Evolutionary conservation across 495 filamentous ascomycete species (phyloP), one percentile per base, ranked within the genome.

Genomic region (Pseudotulostoma volvatum): DNA sequence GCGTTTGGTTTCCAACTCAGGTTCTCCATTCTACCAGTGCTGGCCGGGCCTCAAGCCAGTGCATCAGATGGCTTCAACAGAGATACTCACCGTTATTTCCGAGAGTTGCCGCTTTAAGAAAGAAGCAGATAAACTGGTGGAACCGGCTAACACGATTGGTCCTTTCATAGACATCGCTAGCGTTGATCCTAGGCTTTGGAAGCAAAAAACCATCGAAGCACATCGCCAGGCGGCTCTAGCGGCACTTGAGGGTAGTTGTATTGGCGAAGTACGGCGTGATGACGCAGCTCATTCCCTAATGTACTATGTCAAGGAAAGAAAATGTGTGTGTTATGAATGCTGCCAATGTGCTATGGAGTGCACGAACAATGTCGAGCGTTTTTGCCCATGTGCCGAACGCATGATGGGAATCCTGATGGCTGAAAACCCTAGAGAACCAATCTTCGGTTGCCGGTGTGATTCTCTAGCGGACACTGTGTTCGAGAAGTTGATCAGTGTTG

Each of bases 361-460:
- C 33, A 61, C 57, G 2, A 5, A 33, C 7, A 31, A 53, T 13
- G 49, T 49, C 3, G 49, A 56, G 35, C 46, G 44, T 7, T 25
- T 11, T 5, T 66, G 62, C 23, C 57, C 55, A 18, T 66, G 62
- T 36, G 47, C 59, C 1, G 53, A 53, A 30, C 50, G 62, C 23
- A 46, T 53, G 41, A 21, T 66, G 31, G 5, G 5, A 5, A 28
- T 28, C 23, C 11, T 28, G 5, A 5, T 28, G 23, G 5, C 23
- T 28, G 5, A 5, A 5, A 11, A 28, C 11, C 23, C 23, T 28
- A 11, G 11, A 28, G 23, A 28, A 28, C 11, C 11, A 11, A 5
- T 11, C 5, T 53, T 61, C 19, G 31, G 38, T 0, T 42, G 38
- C 13, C 54, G 59, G 20, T 54, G 47, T 21, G 43, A 36, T 33